Evolutionary conservation across 2,329 filamentous ascomycete species (phyloP).

Genomic region (Stachybotrys chlorohalonatus): DNA sequence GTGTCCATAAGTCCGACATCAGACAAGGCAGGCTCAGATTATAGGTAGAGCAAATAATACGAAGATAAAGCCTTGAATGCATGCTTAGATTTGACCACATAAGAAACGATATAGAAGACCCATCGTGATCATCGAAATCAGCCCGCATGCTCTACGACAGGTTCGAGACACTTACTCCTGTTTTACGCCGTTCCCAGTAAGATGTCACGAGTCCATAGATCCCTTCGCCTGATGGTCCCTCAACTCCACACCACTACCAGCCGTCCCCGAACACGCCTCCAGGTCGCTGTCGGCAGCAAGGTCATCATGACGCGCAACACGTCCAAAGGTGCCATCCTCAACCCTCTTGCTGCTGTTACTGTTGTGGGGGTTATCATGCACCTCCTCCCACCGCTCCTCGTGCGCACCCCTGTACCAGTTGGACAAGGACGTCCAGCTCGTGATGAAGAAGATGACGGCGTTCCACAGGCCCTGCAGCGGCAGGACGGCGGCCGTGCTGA

Average conservation of each 20-base stretch:
- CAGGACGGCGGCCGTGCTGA: constrained; percentile 61
- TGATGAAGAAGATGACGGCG: constrained; percentile 64
- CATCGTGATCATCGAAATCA: not conserved
- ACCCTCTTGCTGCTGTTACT: not conserved
- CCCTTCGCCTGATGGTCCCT: not conserved
- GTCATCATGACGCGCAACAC: not conserved
- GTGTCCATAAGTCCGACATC: not conserved
- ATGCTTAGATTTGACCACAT: no score
- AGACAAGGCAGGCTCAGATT: not conserved
- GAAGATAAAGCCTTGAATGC: not conserved
- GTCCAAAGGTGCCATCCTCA: not conserved
- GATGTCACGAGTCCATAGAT: not conserved
- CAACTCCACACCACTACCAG: constrained; percentile 6
- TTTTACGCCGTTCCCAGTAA: not conserved
- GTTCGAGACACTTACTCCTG: not conserved
- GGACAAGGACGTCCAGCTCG: constrained; percentile 35
- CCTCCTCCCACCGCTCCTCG: not conserved
- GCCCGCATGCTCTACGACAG: no score
- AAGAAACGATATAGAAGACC: not conserved
- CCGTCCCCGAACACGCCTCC: constrained; percentile 4
- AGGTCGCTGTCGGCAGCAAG: constrained; percentile 3
- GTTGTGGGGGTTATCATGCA: constrained; percentile 4
- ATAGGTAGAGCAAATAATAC: not conserved
- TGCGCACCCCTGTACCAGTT: not conserved
- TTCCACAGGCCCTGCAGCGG: constrained; percentile 79